Conservation (phyloP, 164 flowering plant species). For the Cinnamomum chago region DNA sequence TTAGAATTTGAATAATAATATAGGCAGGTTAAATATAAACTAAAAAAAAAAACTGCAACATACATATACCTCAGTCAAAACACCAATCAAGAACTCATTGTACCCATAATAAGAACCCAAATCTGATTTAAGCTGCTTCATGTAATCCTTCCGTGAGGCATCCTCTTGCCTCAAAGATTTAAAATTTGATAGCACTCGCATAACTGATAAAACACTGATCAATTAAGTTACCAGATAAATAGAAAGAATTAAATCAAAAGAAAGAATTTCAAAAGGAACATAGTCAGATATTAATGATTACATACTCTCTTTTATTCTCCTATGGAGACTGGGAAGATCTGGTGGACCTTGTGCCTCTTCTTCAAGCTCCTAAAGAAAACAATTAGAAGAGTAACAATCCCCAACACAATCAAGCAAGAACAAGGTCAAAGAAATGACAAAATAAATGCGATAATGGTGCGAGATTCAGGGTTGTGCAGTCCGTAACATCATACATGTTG, state of each 20-base stretch:
- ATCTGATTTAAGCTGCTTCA: slow-evolving; percentile 73
- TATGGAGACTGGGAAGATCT: slow-evolving; percentile 65
- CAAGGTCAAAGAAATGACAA: neutral
- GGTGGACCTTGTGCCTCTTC: slow-evolving; percentile 70
- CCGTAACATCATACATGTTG: neutral
- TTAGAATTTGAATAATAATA: neutral
- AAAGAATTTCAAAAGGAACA: neutral
- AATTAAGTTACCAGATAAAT: neutral
- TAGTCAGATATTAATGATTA: neutral
- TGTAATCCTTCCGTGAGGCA: slow-evolving; percentile 62
- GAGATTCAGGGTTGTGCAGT: neutral
- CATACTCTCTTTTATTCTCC: slow-evolving; percentile 85
- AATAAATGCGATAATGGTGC: neutral
- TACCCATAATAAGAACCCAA: slow-evolving; percentile 88
- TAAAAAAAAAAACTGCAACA: neutral
- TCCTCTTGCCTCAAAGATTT: slow-evolving; percentile 70
- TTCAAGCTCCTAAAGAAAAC: slow-evolving; percentile 63
- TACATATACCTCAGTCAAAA: slow-evolving; percentile 64
- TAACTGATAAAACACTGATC: slow-evolving; percentile 36
- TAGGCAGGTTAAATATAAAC: neutral
- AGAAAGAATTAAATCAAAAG: neutral
- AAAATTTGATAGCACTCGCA: slow-evolving; percentile 82
- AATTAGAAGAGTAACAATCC: too few relatives aligned
- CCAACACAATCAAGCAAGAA: neutral
- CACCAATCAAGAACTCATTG: slow-evolving; percentile 85